Evolutionary conservation across 2,329 filamentous ascomycete genomes (phyloP).

Genomic region (Sphaerulina musiva): DNA sequence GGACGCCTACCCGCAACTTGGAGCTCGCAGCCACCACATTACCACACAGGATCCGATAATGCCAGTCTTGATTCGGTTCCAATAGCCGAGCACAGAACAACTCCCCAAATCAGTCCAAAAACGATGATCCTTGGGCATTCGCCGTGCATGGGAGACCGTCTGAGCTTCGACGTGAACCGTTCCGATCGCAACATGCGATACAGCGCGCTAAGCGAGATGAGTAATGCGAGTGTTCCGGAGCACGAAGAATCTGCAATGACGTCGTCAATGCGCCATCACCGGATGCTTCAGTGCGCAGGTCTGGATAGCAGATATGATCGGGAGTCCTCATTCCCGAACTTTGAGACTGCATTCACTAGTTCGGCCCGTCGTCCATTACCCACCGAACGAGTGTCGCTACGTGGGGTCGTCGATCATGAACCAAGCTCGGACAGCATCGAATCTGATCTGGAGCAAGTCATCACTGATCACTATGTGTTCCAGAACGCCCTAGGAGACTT

Average conservation of each 20-base stretch:
- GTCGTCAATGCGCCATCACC: background rate
- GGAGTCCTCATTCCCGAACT: background rate
- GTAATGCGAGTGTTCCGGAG: background rate
- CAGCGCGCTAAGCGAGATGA: constrained; percentile 20
- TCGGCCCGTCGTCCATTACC: background rate
- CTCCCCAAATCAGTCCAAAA: constrained; percentile 3
- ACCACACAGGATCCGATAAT: background rate
- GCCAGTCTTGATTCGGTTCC: constrained; percentile 2
- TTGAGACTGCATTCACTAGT: constrained; percentile 1
- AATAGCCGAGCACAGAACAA: background rate
- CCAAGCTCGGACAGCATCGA: constrained; percentile 17
- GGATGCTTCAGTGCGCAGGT: background rate
- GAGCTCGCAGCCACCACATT: background rate
- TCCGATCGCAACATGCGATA: constrained; percentile 27
- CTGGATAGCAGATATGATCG: background rate
- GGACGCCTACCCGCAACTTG: background rate
- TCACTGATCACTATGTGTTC: constrained; percentile 17
- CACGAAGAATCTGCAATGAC: background rate
- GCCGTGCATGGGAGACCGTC: constrained; percentile 23
- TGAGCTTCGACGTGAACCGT: constrained; percentile 23
- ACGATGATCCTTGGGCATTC: constrained; percentile 8
- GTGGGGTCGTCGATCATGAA: background rate
- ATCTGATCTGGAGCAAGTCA: constrained; percentile 13
- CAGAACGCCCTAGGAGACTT: constrained; percentile 16
- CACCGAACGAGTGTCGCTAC: background rate